These are phyloP conservation scores for Aechmea fasciata DNA, from an alignment of 176 grass and related monocot species.

Conservation along the genomic window DNA sequence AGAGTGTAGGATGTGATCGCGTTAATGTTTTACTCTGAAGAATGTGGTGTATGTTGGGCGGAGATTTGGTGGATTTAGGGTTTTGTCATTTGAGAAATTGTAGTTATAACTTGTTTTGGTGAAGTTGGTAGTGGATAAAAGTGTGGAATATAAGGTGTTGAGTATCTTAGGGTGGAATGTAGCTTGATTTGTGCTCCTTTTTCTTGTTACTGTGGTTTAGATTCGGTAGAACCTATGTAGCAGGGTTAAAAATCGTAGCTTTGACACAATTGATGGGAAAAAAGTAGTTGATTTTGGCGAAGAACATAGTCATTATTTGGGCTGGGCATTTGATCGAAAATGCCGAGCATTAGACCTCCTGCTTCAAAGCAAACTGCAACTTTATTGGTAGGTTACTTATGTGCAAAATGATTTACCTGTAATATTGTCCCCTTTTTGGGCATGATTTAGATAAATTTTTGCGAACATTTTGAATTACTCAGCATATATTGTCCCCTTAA, in stretches of 20 bases:
- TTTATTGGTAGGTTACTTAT: conserved; percentile 44
- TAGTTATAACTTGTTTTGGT: no score
- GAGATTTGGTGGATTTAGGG: background rate
- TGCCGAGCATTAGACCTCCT: conserved; percentile 87
- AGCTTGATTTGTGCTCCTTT: background rate
- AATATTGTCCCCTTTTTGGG: background rate
- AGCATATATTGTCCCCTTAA: background rate
- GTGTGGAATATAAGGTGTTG: no score
- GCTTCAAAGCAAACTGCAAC: conserved; percentile 81
- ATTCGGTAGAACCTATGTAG: conserved; percentile 10
- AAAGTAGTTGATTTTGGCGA: no score
- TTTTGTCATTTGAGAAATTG: background rate
- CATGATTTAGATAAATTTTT: background rate
- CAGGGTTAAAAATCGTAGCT: conserved; percentile 9
- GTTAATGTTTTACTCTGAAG: background rate
- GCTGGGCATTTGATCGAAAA: conserved; percentile 4
- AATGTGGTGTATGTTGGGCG: background rate
- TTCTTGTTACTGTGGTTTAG: background rate
- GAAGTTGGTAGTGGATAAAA: background rate
- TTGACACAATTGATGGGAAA: no score
- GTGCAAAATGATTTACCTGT: background rate
- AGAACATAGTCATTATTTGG: no score
- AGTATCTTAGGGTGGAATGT: no score
- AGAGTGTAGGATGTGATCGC: background rate
- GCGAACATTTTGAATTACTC: background rate